phyloP scores from a whole-genome alignment of 345 rosid genomes.

The Durio zibethinus region DNA sequence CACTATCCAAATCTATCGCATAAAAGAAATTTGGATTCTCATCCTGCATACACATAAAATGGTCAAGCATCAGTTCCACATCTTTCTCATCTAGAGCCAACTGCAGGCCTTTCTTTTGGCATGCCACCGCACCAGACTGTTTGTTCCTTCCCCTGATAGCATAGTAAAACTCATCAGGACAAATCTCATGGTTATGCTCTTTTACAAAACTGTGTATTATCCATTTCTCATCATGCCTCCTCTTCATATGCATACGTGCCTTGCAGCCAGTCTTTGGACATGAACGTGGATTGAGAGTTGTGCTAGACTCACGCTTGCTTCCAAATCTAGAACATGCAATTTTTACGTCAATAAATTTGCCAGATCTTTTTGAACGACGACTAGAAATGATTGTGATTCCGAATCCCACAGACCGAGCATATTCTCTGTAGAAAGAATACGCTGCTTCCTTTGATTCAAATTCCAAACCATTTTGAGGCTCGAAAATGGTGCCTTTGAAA shows the following conservation, averaged over 20 bases:
- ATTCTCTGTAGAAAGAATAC: conserved; percentile 19
- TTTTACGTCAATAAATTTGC: conserved; percentile 22
- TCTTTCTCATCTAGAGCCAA: conserved; percentile 15
- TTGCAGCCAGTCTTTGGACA: conserved; percentile 24
- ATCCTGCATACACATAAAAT: conserved; percentile 15
- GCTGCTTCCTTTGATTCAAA: conserved; percentile 22
- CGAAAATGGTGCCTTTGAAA: background rate
- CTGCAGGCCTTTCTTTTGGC: conserved; percentile 17
- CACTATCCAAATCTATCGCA: conserved; percentile 18
- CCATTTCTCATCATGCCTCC: conserved; percentile 20
- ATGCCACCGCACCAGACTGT: conserved; percentile 7
- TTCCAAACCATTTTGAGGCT: conserved; percentile 18
- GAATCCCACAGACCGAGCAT: conserved; percentile 22
- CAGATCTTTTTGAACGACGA: conserved; percentile 21
- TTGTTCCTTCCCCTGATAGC: conserved; percentile 12
- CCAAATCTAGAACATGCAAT: conserved; percentile 26
- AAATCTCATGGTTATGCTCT: conserved; percentile 24
- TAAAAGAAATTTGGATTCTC: conserved; percentile 20
- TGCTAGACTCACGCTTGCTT: conserved; percentile 13
- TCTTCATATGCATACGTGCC: conserved; percentile 23
- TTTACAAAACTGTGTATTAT: conserved; percentile 14
- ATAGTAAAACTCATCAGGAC: conserved; percentile 15
- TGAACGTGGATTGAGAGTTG: conserved; percentile 13
- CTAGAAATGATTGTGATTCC: conserved; percentile 20
- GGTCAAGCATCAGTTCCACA: conserved; percentile 8